Conservation (phyloP, 805 yeast genomes). For the Komagataella pseudopastoris region DNA sequence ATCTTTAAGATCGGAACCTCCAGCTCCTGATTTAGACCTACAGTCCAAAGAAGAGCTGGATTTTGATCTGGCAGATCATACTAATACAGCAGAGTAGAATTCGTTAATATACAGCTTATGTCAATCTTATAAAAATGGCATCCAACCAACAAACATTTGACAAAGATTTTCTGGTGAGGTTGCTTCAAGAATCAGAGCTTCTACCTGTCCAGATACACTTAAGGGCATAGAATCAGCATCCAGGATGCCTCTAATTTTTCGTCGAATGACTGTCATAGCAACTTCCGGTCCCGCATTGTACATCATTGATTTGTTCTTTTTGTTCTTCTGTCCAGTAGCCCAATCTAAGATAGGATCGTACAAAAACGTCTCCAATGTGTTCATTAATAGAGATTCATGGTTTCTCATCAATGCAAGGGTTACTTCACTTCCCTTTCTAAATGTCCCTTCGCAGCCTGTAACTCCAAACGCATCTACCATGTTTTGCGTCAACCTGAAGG, state of each 20-base stretch:
- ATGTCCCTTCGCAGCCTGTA: slow-evolving; percentile 81
- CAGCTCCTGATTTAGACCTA: not conserved
- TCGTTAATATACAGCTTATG: slow-evolving; percentile 2
- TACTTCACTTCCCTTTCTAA: slow-evolving; percentile 76
- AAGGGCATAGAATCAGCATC: slow-evolving; percentile 75
- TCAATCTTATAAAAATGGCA: slow-evolving; percentile 40
- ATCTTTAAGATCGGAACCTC: not conserved
- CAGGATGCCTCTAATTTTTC: slow-evolving; percentile 74
- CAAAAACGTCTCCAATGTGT: slow-evolving; percentile 80
- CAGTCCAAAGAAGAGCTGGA: not conserved
- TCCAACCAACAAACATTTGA: slow-evolving; percentile 94
- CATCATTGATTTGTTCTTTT: slow-evolving; percentile 12
- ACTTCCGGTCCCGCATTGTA: slow-evolving; percentile 37
- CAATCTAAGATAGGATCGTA: slow-evolving; percentile 88
- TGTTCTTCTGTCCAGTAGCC: slow-evolving; percentile 29
- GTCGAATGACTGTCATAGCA: slow-evolving; percentile 58
- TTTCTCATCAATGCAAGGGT: slow-evolving; percentile 58
- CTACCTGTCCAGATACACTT: slow-evolving; percentile 89
- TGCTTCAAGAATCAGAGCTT: slow-evolving; percentile 74
- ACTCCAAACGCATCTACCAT: slow-evolving; percentile 81
- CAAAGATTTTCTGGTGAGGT: slow-evolving; percentile 55
- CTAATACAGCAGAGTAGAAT: not conserved
- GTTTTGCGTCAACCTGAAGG: slow-evolving; percentile 82
- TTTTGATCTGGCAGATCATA: not conserved
- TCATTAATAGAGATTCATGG: slow-evolving; percentile 78